These are phyloP conservation scores for Diaporthe sp. DNA, from an alignment of 2,329 filamentous ascomycete genomes.

Conservation along the genomic window DNA sequence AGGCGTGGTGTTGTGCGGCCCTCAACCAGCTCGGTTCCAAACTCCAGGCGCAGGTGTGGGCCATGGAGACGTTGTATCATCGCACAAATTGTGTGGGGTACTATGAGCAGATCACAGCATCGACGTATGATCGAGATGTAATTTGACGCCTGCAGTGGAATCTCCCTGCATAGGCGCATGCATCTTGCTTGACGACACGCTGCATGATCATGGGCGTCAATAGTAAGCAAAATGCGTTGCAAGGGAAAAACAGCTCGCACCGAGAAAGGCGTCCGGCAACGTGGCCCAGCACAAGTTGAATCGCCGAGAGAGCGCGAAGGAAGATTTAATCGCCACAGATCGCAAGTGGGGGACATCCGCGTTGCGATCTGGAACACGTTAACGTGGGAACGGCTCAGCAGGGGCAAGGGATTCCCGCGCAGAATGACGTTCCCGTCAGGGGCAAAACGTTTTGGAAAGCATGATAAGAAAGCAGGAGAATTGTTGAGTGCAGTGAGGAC, in stretches of 20 bases:
- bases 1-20: conserved; percentile 12
- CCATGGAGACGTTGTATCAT: not conserved
- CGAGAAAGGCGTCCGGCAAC: too few species aligned
- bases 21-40: not conserved
- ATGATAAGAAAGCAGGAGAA: not conserved
- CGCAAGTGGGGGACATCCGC: conserved; percentile 25
- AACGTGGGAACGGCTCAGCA: conserved; percentile 5
- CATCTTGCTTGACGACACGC: conserved; percentile 17
- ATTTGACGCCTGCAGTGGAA: conserved; percentile 28
- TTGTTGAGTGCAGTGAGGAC: not conserved
- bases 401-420: not conserved
- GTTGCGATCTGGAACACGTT: not conserved
- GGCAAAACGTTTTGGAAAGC: not conserved
- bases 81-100: not conserved
- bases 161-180: not conserved
- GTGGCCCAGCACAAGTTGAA: not conserved
- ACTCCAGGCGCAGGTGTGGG: not conserved
- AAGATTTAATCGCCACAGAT: conserved; percentile 1
- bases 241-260: not conserved
- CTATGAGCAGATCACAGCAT: conserved; percentile 2
- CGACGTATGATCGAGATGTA: conserved; percentile 19
- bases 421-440: conserved; percentile 10
- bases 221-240: conserved; percentile 11
- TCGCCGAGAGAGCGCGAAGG: not conserved
- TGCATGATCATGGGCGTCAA: not conserved